Base-by-base conservation (phyloP, 495 filamentous ascomycete genomes). In the Immersiella caudata region DNA sequence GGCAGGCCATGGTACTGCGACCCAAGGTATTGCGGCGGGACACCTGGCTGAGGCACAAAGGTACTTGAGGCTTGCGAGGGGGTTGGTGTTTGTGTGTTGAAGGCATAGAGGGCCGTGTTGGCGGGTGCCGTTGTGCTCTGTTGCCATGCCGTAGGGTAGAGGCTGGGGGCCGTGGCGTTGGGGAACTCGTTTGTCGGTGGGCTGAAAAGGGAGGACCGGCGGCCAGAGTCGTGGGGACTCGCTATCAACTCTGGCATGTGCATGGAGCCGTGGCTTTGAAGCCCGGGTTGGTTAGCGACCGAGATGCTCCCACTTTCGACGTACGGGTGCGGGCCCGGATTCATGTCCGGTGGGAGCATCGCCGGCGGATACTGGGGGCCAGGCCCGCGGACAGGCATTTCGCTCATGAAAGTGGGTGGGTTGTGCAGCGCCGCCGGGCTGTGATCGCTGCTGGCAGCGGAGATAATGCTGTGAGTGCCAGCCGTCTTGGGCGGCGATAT, bases 231-330 rank as follows among this genome's bases (percentile, higher is more conserved):
- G 55, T 82, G 79, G 1, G 75, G 64, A 50, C 59, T 78, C 0
- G 76, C 56, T n/a, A 80, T 75, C 67, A 79, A 70, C 7, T 81
- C 78, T 26, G 73, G 71, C 24, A 80, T 62, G 8, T 75, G 67
- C 20, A 81, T 59, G 29, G 70, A 64, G 21, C 71, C 62, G 33
- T 70, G 58, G 6, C 68, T 27, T 18, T 73, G 73, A 11, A 73
- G 64, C 16, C 73, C 51, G 3, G 74, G 52, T 49, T 74, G 77
- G 21, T 46, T 59, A 9, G 62, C 64, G 65, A 36, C 65, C 6
- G 63, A n/a, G 49, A 79, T 68, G 61, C 11, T 65, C 14, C 67
- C 56, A 9, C 70, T 51, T 33, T 80, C 78, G n/a, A 76, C 66
- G 56, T 75, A 81, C 35, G 63, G 20, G 49, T 65, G 63, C n/a